phyloP scores from a whole-genome alignment of 139 green algal species.

The Bryopsis sp. region DNA sequence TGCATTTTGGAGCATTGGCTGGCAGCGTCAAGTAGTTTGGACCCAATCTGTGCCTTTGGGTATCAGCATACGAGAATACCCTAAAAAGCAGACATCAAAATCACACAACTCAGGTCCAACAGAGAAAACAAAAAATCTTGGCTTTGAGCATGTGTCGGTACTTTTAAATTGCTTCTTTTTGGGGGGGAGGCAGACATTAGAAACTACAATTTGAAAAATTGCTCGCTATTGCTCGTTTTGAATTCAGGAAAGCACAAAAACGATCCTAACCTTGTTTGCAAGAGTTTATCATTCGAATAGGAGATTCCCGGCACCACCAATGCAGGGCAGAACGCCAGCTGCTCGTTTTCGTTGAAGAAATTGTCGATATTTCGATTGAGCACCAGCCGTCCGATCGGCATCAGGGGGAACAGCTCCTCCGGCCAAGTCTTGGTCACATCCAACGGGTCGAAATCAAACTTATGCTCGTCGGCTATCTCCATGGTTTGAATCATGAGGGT shows the following conservation, averaged over 20 bases:
- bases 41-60: slow-evolving; percentile 85
- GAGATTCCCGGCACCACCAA: slow-evolving; percentile 72
- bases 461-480: slow-evolving; percentile 68
- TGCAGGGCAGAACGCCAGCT: slow-evolving; percentile 71
- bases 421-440: slow-evolving; percentile 80
- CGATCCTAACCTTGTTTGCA: slow-evolving; percentile 95
- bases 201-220: no score
- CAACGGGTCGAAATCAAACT: slow-evolving; percentile 58
- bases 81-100: background rate
- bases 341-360: slow-evolving; percentile 77
- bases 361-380: slow-evolving; percentile 80
- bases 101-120: no score
- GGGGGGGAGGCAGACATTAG: no score
- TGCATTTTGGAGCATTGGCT: slow-evolving; percentile 69
- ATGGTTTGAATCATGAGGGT: slow-evolving; percentile 86
- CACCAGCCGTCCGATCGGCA: slow-evolving; percentile 65
- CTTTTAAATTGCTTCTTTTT: no score
- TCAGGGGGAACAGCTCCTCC: slow-evolving; percentile 66
- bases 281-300: slow-evolving; percentile 92
- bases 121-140: no score
- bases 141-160: no score
- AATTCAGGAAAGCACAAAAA: no score
- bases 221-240: no score
- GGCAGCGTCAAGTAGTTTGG: slow-evolving; percentile 93
- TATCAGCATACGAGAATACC: slow-evolving; percentile 56